A percentile compares a stretch with the other conserved stretches of the same genome.
phyloP scores from a whole-genome alignment of 306 rosid genomes.

The Cucumis sativus region DNA sequence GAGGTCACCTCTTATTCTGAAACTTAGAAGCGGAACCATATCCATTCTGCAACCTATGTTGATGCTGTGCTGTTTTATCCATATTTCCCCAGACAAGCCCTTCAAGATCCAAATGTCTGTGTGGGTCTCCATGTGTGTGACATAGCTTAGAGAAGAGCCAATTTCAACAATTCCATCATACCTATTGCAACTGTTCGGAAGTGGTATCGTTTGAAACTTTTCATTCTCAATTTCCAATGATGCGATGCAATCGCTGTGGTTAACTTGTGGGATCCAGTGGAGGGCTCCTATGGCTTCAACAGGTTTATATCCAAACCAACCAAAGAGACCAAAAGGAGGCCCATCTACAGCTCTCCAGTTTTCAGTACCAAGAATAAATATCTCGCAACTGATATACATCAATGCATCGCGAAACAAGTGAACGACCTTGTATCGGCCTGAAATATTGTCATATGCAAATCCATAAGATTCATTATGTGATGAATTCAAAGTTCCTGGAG shows the following conservation, averaged over 20 bases:
- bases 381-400: constrained; percentile 26
- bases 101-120: constrained; percentile 40
- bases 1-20: constrained; percentile 29
- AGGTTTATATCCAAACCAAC: constrained; percentile 25
- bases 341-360: constrained; percentile 33
- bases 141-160: constrained; percentile 20
- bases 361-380: constrained; percentile 13
- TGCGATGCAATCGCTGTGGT: constrained; percentile 18
- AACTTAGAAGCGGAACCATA: constrained; percentile 30
- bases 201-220: constrained; percentile 22
- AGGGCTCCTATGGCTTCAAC: constrained; percentile 34
- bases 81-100: constrained; percentile 21
- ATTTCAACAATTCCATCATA: constrained; percentile 29
- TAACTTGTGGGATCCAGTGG: constrained; percentile 37
- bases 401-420: constrained; percentile 34
- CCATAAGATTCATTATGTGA: constrained; percentile 28
- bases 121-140: constrained; percentile 18
- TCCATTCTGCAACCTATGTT: constrained; percentile 17
- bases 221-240: constrained; percentile 26
- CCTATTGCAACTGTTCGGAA: constrained; percentile 19
- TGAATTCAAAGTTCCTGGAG: constrained; percentile 26
- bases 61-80: constrained; percentile 36
- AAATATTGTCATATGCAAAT: constrained; percentile 11
- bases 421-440: constrained; percentile 30
- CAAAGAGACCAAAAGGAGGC: constrained; percentile 28